phyloP scores from a whole-genome alignment of 2,329 filamentous ascomycete species.

The Pseudogymnoascus sp. region DNA sequence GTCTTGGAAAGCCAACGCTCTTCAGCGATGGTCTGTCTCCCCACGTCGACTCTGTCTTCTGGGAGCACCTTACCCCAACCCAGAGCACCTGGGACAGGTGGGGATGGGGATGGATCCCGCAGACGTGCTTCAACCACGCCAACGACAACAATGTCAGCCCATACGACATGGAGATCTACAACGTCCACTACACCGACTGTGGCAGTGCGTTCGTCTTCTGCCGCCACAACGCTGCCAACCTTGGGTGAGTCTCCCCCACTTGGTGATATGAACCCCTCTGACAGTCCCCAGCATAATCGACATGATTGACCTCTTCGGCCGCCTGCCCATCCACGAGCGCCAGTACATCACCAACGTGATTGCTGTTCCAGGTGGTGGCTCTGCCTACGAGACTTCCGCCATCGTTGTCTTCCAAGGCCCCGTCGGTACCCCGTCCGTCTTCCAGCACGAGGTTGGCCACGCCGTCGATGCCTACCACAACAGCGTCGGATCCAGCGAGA shows the following conservation, averaged over 20 bases:
- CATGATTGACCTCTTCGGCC: slow-evolving; percentile 15
- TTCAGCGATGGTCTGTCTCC: slow-evolving; percentile 11
- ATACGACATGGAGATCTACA: slow-evolving; percentile 14
- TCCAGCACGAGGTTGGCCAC: slow-evolving; percentile 12
- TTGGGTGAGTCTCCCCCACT: not conserved
- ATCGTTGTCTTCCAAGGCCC: not conserved
- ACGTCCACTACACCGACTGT: slow-evolving; percentile 16
- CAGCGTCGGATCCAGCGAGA: slow-evolving; percentile 10
- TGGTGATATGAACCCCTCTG: not conserved
- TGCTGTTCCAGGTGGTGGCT: slow-evolving; percentile 12
- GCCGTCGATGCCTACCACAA: slow-evolving; percentile 13
- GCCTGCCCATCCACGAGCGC: slow-evolving; percentile 16
- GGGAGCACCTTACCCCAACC: not conserved
- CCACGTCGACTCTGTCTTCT: slow-evolving; percentile 9
- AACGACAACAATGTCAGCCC: slow-evolving; percentile 8
- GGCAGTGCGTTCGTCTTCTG: slow-evolving; percentile 14
- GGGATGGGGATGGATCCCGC: slow-evolving; percentile 14
- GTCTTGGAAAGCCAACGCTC: not conserved
- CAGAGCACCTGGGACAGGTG: slow-evolving; percentile 10
- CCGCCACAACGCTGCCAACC: slow-evolving; percentile 16
- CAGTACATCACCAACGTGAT: slow-evolving; percentile 15
- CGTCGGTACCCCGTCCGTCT: slow-evolving; percentile 2
- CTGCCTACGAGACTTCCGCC: slow-evolving; percentile 11
- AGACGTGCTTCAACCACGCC: slow-evolving; percentile 15
- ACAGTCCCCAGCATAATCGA: slow-evolving; percentile 11